Base-by-base conservation (phyloP, 2,329 filamentous ascomycete genomes). In the Penicillium sp. region DNA sequence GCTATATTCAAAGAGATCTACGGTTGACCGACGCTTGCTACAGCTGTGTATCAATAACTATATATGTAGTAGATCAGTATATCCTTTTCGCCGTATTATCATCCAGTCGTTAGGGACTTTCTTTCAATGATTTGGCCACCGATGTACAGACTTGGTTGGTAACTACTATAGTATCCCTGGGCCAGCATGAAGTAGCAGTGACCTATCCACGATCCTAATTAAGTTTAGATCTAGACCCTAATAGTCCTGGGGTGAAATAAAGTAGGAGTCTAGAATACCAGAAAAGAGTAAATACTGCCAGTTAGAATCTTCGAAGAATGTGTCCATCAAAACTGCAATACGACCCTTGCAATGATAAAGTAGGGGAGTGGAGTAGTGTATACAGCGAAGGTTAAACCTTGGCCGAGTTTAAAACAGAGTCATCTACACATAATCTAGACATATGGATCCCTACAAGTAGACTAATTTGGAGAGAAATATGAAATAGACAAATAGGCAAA, bases 231-330 rank as follows among this genome's bases (percentile, higher is more conserved):
- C 31, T 36, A 25, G 31, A 36, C 15, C 15, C 21, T 13, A 35
- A 49, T 25, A 49, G 21, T 4, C 31, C 31, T 1, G 6, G 3
- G 8, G 3, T n/a, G 25, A 36, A 35, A 49, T 35, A 25, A 35
- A 49, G 31, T 49, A 49, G 38, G 56, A 57, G 23, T 52, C 59
- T 17, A 50, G 31, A 53, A 45, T 45, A 27, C 50, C 50, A 35
- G 23, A 59, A 50, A 36, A 44, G 29, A 36, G 41, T 36, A 45
- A 27, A 36, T 12, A 44, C 10, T 25, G 15, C 17, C 49, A 31
- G 47, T 25, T 52, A 57, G 50, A 58, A 58, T 23, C 7, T 54
- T 55, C 50, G 55, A 49, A 23, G 55, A 55, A 55, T 55, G 55
- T 21, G 12, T 15, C 19, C 48, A 35, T 23, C 27, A 25, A 25